phyloP scores from a whole-genome alignment of 2,329 filamentous ascomycete species.

The Nigrograna mackinnonii region DNA sequence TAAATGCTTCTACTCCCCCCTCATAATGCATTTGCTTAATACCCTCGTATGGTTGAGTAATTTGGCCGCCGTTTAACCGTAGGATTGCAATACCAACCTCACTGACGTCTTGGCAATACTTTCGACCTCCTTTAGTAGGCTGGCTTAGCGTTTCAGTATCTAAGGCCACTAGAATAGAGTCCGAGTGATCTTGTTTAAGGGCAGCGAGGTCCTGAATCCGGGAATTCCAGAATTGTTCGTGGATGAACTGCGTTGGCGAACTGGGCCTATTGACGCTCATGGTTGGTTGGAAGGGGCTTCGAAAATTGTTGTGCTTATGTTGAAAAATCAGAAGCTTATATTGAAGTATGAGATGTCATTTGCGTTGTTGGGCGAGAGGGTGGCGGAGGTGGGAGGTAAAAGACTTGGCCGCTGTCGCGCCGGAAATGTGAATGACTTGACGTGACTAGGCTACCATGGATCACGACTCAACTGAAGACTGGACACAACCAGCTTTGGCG shows the following conservation, averaged over 20 bases:
- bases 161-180: not conserved
- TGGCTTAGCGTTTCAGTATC: not conserved
- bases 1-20: not conserved
- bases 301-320: not conserved
- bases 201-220: not conserved
- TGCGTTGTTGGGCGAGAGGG: not conserved
- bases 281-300: not conserved
- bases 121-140: not conserved
- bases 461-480: too few species aligned
- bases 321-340: not conserved
- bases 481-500: too few species aligned
- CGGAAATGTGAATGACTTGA: too few species aligned
- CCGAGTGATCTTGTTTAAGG: not conserved
- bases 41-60: not conserved
- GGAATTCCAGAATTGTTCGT: not conserved
- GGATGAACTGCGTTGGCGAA: not conserved
- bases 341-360: not conserved
- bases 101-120: not conserved
- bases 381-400: not conserved
- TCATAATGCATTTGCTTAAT: not conserved
- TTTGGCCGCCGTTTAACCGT: not conserved
- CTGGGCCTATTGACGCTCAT: not conserved
- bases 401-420: too few species aligned
- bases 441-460: too few species aligned
- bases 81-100: not conserved